Evolutionary conservation across 768 basidiomycete species (phyloP).

Genomic region (Harrya chromipes): DNA sequence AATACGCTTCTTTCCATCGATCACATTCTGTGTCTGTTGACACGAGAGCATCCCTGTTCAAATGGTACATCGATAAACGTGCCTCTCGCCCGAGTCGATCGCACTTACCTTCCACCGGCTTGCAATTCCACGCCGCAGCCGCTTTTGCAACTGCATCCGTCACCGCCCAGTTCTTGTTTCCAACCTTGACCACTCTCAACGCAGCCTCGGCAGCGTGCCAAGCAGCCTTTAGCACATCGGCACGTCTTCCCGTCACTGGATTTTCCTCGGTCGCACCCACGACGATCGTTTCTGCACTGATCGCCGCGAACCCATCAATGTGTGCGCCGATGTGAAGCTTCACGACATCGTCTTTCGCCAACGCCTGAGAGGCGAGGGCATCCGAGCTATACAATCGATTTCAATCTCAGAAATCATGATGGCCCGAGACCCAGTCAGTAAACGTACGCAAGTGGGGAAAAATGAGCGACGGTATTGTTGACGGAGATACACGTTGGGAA

Average conservation of each 20-base stretch:
- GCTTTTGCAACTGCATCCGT: slow-evolving; percentile 82
- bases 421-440: background rate
- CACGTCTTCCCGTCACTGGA: slow-evolving; percentile 81
- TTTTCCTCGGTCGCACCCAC: slow-evolving; percentile 71
- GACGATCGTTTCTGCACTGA: slow-evolving; percentile 91
- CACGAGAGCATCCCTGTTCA: slow-evolving; percentile 86
- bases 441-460: slow-evolving; percentile 90
- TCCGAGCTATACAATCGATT: slow-evolving; percentile 58
- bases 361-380: slow-evolving; percentile 58
- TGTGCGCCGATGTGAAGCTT: slow-evolving; percentile 97
- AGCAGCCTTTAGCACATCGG: slow-evolving; percentile 92
- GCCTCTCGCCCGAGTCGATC: background rate
- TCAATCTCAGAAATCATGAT: slow-evolving; percentile 12
- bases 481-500: slow-evolving; percentile 94
- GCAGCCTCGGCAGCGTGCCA: slow-evolving; percentile 91
- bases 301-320: slow-evolving; percentile 94
- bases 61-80: background rate
- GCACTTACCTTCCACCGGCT: slow-evolving; percentile 87
- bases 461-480: slow-evolving; percentile 94
- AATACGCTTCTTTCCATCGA: slow-evolving; percentile 95
- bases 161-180: slow-evolving; percentile 93
- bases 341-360: slow-evolving; percentile 88
- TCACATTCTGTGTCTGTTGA: slow-evolving; percentile 90
- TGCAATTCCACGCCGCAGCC: slow-evolving; percentile 74
- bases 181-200: slow-evolving; percentile 86